Percentiles rank a stretch among this genome's conserved stretches.
Evolutionary conservation across 108 stramenopile species (phyloP).

Genomic region (Cyclotella choctawhatcheeana): DNA sequence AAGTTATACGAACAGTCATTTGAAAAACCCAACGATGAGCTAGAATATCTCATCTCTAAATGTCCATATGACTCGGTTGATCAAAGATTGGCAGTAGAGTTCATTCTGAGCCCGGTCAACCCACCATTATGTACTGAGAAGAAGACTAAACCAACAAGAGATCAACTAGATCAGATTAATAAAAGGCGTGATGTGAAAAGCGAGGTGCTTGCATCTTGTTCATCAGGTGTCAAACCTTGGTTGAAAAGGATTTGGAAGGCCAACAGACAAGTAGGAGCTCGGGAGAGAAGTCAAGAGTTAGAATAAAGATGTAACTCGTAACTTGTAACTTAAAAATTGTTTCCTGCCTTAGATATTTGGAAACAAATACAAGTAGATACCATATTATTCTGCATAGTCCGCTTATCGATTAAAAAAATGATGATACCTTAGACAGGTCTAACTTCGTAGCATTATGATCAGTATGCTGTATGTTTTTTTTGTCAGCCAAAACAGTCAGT

Average conservation of each 20-base stretch:
- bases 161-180: slow-evolving; percentile 45
- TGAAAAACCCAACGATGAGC: slow-evolving; percentile 39
- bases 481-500: too few species aligned
- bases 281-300: slow-evolving; percentile 24
- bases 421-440: too few species aligned
- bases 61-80: slow-evolving; percentile 55
- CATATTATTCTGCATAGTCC: too few species aligned
- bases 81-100: slow-evolving; percentile 33
- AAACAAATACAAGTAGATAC: too few species aligned
- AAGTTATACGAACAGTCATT: slow-evolving; percentile 23
- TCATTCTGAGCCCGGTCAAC: slow-evolving; percentile 37
- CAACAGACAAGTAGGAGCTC: slow-evolving; percentile 39
- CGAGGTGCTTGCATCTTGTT: slow-evolving; percentile 25
- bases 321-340: too few species aligned
- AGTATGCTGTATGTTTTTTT: too few species aligned
- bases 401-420: too few species aligned
- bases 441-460: too few species aligned
- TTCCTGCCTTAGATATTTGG: too few species aligned
- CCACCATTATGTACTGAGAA: slow-evolving; percentile 25
- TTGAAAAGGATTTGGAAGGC: slow-evolving; percentile 55
- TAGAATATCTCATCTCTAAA: slow-evolving; percentile 38
- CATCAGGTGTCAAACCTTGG: slow-evolving; percentile 34
- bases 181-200: slow-evolving; percentile 40
- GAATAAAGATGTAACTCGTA: too few species aligned
- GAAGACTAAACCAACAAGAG: slow-evolving; percentile 34